Evolutionary conservation across 352 stramenopile genomes (phyloP).

Genomic region (Phytophthora pseudosyringae): DNA sequence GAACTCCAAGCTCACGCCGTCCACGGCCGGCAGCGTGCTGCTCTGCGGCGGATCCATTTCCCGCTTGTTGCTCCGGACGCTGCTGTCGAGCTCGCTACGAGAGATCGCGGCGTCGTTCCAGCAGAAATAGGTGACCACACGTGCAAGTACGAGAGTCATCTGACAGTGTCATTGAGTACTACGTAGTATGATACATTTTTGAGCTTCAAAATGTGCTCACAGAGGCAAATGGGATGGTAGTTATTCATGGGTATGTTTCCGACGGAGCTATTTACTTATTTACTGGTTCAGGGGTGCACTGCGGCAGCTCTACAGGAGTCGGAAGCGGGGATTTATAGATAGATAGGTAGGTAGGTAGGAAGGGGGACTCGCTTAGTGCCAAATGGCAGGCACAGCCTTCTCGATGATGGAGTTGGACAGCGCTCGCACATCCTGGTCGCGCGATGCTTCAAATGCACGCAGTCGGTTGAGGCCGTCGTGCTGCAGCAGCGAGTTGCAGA

Average conservation of each 20-base stretch:
- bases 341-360: conserved; percentile 2
- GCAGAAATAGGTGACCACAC: conserved; percentile 23
- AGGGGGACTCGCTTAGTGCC: conserved; percentile 48
- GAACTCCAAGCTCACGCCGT: conserved; percentile 65
- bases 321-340: conserved; percentile 24
- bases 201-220: background rate
- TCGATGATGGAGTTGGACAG: conserved; percentile 82
- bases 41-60: conserved; percentile 64
- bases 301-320: conserved; percentile 15
- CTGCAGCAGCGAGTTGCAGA: conserved; percentile 83
- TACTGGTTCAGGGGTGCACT: conserved; percentile 23
- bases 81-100: conserved; percentile 40
- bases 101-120: conserved; percentile 27
- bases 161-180: background rate
- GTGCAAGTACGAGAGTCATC: background rate
- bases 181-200: background rate
- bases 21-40: conserved; percentile 52
- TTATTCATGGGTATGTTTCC: conserved; percentile 20
- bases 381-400: conserved; percentile 83
- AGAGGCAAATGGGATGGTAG: conserved; percentile 7
- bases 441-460: conserved; percentile 56
- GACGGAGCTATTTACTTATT: conserved; percentile 33
- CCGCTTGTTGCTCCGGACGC: conserved; percentile 38
- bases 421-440: conserved; percentile 58
- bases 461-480: conserved; percentile 76